Conservation (phyloP, 2,329 filamentous ascomycete species). For the Venturia asperata region DNA sequence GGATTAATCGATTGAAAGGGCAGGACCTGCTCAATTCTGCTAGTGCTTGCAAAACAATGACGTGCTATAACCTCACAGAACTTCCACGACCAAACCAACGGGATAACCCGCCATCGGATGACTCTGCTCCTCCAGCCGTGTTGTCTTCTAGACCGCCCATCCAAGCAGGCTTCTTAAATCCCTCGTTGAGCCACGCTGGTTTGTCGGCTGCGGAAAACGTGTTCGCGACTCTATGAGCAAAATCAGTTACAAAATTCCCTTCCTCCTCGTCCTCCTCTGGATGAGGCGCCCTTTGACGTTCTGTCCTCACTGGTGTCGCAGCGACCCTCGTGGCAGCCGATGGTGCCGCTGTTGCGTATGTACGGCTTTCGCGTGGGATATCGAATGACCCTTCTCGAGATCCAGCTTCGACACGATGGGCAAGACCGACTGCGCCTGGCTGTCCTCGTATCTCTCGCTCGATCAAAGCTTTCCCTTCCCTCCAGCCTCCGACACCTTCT, state of each 20-base stretch:
- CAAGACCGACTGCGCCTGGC: slow-evolving; percentile 24
- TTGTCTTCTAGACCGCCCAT: slow-evolving; percentile 16
- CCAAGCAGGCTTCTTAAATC: slow-evolving; percentile 18
- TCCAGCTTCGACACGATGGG: neutral
- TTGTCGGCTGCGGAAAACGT: slow-evolving; percentile 62
- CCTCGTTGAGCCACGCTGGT: slow-evolving; percentile 19
- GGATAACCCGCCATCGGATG: slow-evolving; percentile 1
- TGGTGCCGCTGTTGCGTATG: neutral
- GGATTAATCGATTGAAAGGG: neutral
- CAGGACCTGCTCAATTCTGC: slow-evolving; percentile 6
- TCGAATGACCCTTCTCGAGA: slow-evolving; percentile 14
- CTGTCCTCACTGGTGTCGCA: neutral
- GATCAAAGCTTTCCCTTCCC: slow-evolving; percentile 84
- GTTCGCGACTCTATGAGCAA: slow-evolving; percentile 82
- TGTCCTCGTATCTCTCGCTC: slow-evolving; percentile 62
- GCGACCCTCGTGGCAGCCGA: neutral
- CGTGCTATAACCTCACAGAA: slow-evolving; percentile 14
- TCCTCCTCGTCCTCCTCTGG: slow-evolving; percentile 57
- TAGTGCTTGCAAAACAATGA: neutral
- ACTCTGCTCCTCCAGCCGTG: neutral
- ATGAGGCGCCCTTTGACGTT: neutral
- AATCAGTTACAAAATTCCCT: slow-evolving; percentile 74
- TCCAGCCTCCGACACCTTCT: slow-evolving; percentile 69
- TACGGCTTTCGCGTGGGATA: slow-evolving; percentile 11
- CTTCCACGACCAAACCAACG: slow-evolving; percentile 19